Conservation (phyloP, 108 stramenopile genomes). For the Fragilaria crotonensis region DNA sequence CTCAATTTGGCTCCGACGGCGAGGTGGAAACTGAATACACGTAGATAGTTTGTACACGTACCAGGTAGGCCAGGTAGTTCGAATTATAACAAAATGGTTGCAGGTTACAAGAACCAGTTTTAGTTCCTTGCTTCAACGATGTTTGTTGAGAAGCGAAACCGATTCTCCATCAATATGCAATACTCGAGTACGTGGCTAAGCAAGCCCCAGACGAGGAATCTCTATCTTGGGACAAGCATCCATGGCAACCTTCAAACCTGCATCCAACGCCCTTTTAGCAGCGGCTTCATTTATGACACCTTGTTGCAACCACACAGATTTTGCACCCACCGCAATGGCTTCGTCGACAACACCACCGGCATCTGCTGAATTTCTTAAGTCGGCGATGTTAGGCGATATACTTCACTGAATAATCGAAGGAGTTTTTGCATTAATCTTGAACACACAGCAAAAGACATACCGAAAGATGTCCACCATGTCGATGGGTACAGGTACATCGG, state of each 20-base stretch:
- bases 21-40: too few relatives aligned
- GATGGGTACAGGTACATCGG: constrained; percentile 43
- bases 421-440: background rate
- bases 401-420: background rate
- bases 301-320: constrained; percentile 75
- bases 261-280: constrained; percentile 50
- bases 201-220: constrained; percentile 50
- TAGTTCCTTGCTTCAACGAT: too few relatives aligned
- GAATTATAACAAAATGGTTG: too few relatives aligned
- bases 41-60: too few relatives aligned
- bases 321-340: constrained; percentile 62
- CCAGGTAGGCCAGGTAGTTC: too few relatives aligned
- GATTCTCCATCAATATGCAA: too few relatives aligned
- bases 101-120: too few relatives aligned
- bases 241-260: constrained; percentile 74
- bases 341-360: constrained; percentile 73
- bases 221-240: constrained; percentile 66
- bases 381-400: background rate
- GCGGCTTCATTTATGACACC: constrained; percentile 75
- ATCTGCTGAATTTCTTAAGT: constrained; percentile 20
- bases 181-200: too few relatives aligned
- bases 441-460: constrained; percentile 5
- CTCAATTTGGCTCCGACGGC: too few relatives aligned
- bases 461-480: constrained; percentile 87
- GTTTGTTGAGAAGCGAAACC: too few relatives aligned